phyloP scores from a whole-genome alignment of 257 asterid genomes.

The Solanum paucissectum region DNA sequence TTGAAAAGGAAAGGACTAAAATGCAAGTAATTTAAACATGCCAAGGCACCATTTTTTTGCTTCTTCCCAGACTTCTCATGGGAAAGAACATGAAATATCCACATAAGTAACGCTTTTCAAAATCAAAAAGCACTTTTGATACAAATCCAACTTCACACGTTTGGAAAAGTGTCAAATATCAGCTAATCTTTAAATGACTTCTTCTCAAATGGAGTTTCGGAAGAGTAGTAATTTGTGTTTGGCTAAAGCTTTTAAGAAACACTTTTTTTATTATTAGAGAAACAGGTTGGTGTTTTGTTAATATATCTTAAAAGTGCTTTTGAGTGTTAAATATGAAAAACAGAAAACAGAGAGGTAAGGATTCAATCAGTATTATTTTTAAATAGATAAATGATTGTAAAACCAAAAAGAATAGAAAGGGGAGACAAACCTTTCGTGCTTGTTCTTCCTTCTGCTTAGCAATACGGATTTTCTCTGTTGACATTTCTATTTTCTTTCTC shows the following conservation, averaged over 20 bases:
- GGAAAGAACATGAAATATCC: neutral
- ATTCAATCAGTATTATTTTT: neutral
- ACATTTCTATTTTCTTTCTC: conserved; percentile 78
- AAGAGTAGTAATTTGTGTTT: neutral
- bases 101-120: neutral
- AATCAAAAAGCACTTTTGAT: neutral
- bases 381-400: neutral
- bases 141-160: neutral
- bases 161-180: neutral
- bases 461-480: conserved; percentile 62
- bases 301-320: neutral
- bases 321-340: neutral
- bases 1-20: neutral
- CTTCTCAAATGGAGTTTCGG: neutral
- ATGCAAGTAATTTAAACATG: neutral
- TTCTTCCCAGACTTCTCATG: neutral
- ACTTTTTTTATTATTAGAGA: neutral
- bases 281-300: neutral
- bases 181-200: neutral
- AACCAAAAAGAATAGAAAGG: neutral
- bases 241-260: neutral
- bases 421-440: conserved; percentile 50
- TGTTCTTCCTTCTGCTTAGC: conserved; percentile 82
- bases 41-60: neutral
- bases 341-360: neutral